Conservation (phyloP, 306 rosid genomes). For the Chamaecrista fasciculata region DNA sequence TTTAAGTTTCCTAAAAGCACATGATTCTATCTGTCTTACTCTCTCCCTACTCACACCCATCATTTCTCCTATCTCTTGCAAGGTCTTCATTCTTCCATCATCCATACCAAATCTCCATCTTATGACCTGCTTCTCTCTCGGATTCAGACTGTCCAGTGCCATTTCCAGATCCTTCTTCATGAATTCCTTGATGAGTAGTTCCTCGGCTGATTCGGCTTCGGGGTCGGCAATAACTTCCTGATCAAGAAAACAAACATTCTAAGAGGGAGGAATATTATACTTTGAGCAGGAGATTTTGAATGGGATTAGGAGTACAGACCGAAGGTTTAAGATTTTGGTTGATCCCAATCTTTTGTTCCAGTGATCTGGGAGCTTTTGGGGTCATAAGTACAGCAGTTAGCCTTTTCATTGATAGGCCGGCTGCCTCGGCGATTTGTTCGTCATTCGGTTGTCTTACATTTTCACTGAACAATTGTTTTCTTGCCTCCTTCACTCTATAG, state of each 20-base stretch:
- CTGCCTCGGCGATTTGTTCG: conserved; percentile 78
- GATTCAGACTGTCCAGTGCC: conserved; percentile 72
- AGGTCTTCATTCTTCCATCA: conserved; percentile 90
- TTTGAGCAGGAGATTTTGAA: conserved; percentile 14
- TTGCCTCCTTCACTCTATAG: conserved; percentile 87
- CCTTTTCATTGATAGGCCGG: conserved; percentile 94
- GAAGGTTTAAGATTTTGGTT: conserved; percentile 87
- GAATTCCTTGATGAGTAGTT: conserved; percentile 58
- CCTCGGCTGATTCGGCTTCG: conserved; percentile 73
- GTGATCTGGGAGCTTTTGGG: conserved; percentile 92
- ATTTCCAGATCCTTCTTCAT: conserved; percentile 84
- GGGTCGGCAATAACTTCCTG: conserved; percentile 85
- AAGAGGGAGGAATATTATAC: neutral
- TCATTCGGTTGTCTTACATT: conserved; percentile 81
- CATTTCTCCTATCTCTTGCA: conserved; percentile 93
- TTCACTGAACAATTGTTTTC: conserved; percentile 65
- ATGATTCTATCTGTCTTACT: conserved; percentile 82
- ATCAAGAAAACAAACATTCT: conserved; percentile 19
- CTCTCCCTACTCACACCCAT: conserved; percentile 97
- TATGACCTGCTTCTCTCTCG: conserved; percentile 80
- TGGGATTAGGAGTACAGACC: conserved; percentile 52
- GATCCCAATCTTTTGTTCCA: conserved; percentile 87
- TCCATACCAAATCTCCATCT: conserved; percentile 97
- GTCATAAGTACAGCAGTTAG: conserved; percentile 75
- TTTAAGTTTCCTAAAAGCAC: conserved; percentile 88